Conservation (phyloP, 164 flowering plant species). For the Umbilicus rupestris region DNA sequence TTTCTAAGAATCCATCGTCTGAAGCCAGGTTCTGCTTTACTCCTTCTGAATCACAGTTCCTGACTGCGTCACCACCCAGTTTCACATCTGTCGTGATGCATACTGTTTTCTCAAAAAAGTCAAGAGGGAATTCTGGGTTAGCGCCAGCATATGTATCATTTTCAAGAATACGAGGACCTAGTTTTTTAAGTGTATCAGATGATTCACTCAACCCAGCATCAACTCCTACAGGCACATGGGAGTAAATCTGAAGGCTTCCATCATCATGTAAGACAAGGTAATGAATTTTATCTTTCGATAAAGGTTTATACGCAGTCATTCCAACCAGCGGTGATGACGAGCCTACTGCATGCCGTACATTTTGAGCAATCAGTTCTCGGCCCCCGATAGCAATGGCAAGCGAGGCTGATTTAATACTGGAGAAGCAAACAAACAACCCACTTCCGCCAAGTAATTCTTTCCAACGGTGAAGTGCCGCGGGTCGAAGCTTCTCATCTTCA, state of each 20-base stretch:
- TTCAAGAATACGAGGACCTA: constrained; percentile 75
- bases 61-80: constrained; percentile 82
- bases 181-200: constrained; percentile 73
- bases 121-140: constrained; percentile 97
- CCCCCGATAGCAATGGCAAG: constrained; percentile 48
- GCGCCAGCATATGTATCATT: constrained; percentile 64
- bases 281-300: constrained; percentile 84
- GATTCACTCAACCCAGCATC: constrained; percentile 40
- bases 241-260: constrained; percentile 95
- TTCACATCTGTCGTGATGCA: constrained; percentile 94
- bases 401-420: constrained; percentile 66
- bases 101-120: constrained; percentile 92
- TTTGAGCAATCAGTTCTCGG: constrained; percentile 65
- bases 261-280: constrained; percentile 90
- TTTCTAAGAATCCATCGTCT: constrained; percentile 91
- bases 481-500: constrained; percentile 58
- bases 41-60: constrained; percentile 88
- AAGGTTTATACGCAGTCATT: constrained; percentile 78
- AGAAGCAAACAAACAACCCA: constrained; percentile 80
- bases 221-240: constrained; percentile 51
- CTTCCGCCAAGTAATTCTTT: constrained; percentile 72
- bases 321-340: constrained; percentile 81
- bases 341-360: constrained; percentile 60
- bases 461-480: constrained; percentile 90
- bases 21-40: constrained; percentile 85